Percentiles rank a stretch among this genome's conserved stretches.
Conservation (phyloP, 805 yeast genomes). For the Candida verbasci region DNA sequence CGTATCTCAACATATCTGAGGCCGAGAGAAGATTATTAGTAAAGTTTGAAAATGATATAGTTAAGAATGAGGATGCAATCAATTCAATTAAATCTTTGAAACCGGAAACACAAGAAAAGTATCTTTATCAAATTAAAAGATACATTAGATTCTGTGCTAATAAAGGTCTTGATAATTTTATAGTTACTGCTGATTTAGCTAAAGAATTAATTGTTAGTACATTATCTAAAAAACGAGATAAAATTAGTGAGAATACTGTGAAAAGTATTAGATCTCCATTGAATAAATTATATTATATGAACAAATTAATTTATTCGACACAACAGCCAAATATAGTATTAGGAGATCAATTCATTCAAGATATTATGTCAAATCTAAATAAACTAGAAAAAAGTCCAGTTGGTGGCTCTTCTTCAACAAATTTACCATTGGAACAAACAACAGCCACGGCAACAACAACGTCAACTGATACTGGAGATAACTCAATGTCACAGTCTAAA, state of each 20-base stretch:
- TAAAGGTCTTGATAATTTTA: conserved; percentile 5
- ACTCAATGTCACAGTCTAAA: neutral
- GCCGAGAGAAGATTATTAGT: neutral
- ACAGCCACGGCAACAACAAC: neutral
- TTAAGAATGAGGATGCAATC: conserved; percentile 4
- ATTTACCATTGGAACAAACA: neutral
- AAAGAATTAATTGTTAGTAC: conserved; percentile 1
- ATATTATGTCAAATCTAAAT: neutral
- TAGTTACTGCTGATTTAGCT: conserved; percentile 1
- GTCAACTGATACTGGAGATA: neutral
- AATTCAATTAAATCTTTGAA: neutral
- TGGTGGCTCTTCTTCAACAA: neutral
- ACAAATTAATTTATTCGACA: conserved; percentile 1
- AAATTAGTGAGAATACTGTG: conserved; percentile 4
- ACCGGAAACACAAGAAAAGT: conserved; percentile 4
- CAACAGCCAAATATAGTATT: conserved; percentile 5
- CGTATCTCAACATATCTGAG: neutral
- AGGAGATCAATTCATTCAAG: conserved; percentile 3
- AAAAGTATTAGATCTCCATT: conserved; percentile 6
- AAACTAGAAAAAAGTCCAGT: neutral
- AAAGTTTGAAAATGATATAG: conserved; percentile 6
- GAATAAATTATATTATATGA: conserved; percentile 6
- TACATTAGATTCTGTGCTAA: conserved; percentile 5
- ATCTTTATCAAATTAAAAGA: conserved; percentile 4
- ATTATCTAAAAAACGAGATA: neutral